Conservation (phyloP, 495 filamentous ascomycete genomes). For the Aspergillus hancockii region DNA sequence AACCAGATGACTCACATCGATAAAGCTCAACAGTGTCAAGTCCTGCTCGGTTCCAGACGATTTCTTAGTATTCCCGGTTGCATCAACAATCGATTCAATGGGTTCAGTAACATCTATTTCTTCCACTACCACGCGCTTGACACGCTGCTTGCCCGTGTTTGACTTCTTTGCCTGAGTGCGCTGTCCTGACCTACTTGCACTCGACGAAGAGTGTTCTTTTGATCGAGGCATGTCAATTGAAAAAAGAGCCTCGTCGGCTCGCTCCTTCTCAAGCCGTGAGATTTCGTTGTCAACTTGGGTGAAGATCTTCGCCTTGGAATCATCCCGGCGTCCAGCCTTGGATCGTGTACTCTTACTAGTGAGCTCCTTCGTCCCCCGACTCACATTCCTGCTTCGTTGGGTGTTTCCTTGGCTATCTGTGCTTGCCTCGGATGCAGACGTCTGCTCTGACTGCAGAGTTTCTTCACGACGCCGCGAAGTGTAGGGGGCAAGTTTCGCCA, state of each 20-base stretch:
- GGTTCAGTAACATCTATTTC: constrained; percentile 37
- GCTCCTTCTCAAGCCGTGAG: constrained; percentile 42
- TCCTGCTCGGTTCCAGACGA: constrained; percentile 34
- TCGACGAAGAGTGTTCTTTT: constrained; percentile 26
- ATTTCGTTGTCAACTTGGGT: constrained; percentile 47
- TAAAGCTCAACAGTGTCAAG: constrained; percentile 47
- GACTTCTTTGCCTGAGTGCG: constrained; percentile 34
- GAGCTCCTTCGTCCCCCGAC: constrained; percentile 36
- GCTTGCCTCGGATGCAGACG: constrained; percentile 28
- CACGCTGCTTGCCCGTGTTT: constrained; percentile 46
- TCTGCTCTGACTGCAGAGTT: constrained; percentile 33
- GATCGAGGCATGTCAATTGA: constrained; percentile 37
- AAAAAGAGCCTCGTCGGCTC: constrained; percentile 49
- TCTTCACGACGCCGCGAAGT: constrained; percentile 32
- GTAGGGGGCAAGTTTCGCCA: constrained; percentile 26
- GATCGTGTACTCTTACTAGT: constrained; percentile 35
- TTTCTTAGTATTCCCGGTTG: constrained; percentile 36
- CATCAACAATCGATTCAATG: constrained; percentile 32
- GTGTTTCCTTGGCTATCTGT: constrained; percentile 38
- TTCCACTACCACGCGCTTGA: constrained; percentile 47
- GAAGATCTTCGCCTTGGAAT: constrained; percentile 37
- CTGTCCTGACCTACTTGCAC: constrained; percentile 21
- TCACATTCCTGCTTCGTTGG: constrained; percentile 34
- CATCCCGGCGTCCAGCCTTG: constrained; percentile 33
- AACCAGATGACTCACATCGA: constrained; percentile 38